Conservation (phyloP, 257 asterid genomes). For the Ehretia macrophylla region DNA sequence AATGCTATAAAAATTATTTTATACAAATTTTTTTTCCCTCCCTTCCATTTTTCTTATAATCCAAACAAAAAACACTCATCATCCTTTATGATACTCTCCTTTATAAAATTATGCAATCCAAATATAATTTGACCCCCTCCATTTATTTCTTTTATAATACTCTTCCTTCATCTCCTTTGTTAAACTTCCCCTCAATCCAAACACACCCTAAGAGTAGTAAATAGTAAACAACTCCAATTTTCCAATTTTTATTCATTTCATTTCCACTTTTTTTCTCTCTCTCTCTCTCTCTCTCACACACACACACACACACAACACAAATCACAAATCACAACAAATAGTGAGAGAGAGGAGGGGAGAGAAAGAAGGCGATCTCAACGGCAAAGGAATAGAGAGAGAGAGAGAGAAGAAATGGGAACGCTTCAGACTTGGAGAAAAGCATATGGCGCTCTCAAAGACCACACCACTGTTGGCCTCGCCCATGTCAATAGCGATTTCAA, state of each 20-base stretch:
- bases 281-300: background rate
- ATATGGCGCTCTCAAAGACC: slow-evolving; percentile 86
- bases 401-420: slow-evolving; percentile 49
- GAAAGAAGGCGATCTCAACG: slow-evolving; percentile 13
- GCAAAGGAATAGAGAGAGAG: slow-evolving; percentile 10
- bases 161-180: no score
- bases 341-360: slow-evolving; percentile 36
- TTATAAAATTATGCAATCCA: no score
- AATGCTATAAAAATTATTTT: no score
- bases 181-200: no score
- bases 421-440: slow-evolving; percentile 82
- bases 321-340: slow-evolving; percentile 1
- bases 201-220: no score
- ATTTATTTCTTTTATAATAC: no score
- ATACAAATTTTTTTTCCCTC: no score
- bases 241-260: no score
- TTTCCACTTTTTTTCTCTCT: background rate
- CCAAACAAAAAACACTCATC: no score
- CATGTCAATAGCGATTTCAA: slow-evolving; percentile 93
- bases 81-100: no score
- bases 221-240: background rate
- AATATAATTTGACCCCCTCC: no score
- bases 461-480: slow-evolving; percentile 85
- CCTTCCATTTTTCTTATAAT: no score
- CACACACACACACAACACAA: background rate